These are phyloP conservation scores for Onygenales sp. DNA, from an alignment of 2,329 filamentous ascomycete species.

Conservation along the genomic window DNA sequence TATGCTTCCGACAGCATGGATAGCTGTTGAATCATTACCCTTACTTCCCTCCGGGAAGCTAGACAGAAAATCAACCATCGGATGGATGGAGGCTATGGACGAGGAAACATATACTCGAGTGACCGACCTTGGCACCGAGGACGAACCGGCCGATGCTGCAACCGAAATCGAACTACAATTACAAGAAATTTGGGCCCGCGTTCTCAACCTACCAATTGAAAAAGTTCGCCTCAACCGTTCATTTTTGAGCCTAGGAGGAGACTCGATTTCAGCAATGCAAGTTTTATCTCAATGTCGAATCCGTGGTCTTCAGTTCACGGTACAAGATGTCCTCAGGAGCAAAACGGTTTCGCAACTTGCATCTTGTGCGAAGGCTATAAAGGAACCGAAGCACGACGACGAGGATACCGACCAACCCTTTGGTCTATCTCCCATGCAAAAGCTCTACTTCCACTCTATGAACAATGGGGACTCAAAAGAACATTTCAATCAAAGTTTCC, in stretches of 20 bases:
- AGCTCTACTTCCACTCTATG: constrained; percentile 12
- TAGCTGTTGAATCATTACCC: constrained; percentile 7
- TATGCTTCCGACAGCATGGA: constrained; percentile 10
- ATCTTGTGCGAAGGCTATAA: constrained; percentile 19
- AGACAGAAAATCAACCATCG: constrained; percentile 3
- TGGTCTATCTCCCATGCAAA: constrained; percentile 18
- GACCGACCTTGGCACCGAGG: not conserved
- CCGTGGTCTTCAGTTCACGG: not conserved
- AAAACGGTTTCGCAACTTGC: constrained; percentile 35
- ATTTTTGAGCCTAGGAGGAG: constrained; percentile 31
- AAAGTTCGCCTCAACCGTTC: constrained; percentile 25
- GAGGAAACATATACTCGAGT: constrained; percentile 1
- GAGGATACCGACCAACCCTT: constrained; percentile 12
- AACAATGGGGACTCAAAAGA: constrained; percentile 5
- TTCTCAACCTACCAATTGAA: constrained; percentile 25
- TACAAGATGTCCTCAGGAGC: constrained; percentile 25
- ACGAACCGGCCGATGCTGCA: constrained; percentile 8
- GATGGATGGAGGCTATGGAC: constrained; percentile 5
- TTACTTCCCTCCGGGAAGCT: constrained; percentile 6
- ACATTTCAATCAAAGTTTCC: constrained; percentile 19
- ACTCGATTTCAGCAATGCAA: constrained; percentile 31
- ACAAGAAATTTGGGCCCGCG: constrained; percentile 25
- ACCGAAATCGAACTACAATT: constrained; percentile 15
- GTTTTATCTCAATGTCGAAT: not conserved
- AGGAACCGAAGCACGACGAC: constrained; percentile 21